Evolutionary conservation across 345 rosid species (phyloP).

Genomic region (Euclidium syriacum): DNA sequence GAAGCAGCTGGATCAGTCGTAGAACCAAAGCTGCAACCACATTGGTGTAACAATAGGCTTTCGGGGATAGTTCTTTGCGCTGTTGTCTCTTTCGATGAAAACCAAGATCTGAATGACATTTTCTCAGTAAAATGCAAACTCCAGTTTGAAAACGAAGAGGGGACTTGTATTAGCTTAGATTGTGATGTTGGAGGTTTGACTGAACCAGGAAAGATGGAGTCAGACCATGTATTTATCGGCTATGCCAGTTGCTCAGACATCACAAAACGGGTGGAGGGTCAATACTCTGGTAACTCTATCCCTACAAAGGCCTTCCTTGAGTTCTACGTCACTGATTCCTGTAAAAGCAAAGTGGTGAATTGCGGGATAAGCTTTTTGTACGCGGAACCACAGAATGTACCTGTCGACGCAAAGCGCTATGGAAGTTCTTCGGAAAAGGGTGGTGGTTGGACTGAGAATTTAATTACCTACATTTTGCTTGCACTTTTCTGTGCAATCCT

Average conservation of each 20-base stretch:
- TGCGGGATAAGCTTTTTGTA: slow-evolving; percentile 2
- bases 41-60: neutral
- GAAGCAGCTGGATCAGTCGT: neutral
- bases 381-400: neutral
- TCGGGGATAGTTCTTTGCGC: neutral
- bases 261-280: neutral
- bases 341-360: neutral
- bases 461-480: no score
- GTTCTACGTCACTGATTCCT: neutral
- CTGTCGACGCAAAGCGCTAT: neutral
- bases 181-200: slow-evolving; percentile 7
- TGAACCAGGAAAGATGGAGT: neutral
- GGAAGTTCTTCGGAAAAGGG: neutral
- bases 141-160: neutral
- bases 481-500: neutral
- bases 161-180: neutral
- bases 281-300: neutral
- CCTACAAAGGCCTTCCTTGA: slow-evolving; percentile 5
- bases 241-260: neutral
- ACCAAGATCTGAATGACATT: neutral
- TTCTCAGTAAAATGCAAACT: neutral
- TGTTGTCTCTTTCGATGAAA: neutral
- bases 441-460: neutral
- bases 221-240: slow-evolving; percentile 13
- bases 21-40: neutral